A percentile compares a stretch with the other conserved stretches of the same genome.
Conservation (phyloP, 73 alveolate genomes). For the Tetrahymena elliotti region DNA sequence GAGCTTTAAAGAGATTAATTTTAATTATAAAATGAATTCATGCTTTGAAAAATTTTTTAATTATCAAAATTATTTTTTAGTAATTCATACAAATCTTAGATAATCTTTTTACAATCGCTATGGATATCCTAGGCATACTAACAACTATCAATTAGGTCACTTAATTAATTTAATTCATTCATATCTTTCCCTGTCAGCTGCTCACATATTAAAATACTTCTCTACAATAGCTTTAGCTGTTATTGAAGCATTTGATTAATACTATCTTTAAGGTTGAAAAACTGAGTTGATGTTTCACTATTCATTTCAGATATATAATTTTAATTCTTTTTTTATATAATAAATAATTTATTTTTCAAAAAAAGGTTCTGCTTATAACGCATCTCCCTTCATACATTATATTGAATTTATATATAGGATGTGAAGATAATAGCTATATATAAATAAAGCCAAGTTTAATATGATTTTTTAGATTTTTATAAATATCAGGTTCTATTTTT, state of each 20-base stretch:
- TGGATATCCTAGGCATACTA: not conserved
- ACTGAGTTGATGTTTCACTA: not conserved
- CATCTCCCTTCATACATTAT: not conserved
- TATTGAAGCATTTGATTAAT: not conserved
- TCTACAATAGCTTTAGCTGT: not conserved
- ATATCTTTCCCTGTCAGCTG: not conserved
- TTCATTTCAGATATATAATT: not conserved
- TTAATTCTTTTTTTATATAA: not conserved
- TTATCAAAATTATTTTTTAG: not conserved
- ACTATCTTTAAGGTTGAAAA: not conserved
- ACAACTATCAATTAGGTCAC: not conserved
- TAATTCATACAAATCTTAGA: not conserved
- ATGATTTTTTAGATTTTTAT: too few species aligned
- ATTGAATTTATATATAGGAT: not conserved
- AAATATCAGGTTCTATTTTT: not conserved
- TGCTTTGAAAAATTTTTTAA: not conserved
- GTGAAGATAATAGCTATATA: not conserved
- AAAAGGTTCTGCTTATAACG: not conserved
- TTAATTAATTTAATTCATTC: not conserved
- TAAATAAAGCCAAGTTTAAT: too few species aligned
- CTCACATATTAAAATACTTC: not conserved
- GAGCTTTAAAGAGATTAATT: not conserved
- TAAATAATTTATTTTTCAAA: not conserved
- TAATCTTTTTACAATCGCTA: not conserved
- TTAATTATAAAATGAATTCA: not conserved